Evolutionary conservation across 2,329 filamentous ascomycete species (phyloP).

Genomic region (Aureobasidium sp.): DNA sequence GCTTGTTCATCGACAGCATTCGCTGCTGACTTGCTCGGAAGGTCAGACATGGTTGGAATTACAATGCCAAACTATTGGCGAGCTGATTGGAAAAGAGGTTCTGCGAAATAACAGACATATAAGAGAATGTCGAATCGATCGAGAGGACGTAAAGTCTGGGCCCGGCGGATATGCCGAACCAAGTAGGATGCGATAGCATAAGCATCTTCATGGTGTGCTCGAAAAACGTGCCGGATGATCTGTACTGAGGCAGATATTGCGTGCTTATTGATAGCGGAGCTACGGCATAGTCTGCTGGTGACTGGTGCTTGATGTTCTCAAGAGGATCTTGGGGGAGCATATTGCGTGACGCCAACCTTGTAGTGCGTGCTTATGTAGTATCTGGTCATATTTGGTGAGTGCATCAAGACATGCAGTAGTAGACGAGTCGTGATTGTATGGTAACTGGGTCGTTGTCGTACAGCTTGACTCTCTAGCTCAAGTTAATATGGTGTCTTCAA

Average conservation of each 20-base stretch:
- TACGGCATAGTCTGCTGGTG: background rate
- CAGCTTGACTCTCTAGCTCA: background rate
- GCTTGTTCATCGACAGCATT: background rate
- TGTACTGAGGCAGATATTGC: background rate
- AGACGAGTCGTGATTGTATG: background rate
- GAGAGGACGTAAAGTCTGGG: background rate
- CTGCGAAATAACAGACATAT: background rate
- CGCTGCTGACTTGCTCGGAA: background rate
- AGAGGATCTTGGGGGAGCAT: background rate
- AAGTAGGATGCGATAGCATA: background rate
- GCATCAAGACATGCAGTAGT: background rate
- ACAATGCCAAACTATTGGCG: background rate
- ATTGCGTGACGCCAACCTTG: background rate
- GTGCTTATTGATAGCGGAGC: background rate
- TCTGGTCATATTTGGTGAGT: background rate
- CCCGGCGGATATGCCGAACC: background rate
- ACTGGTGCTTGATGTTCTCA: background rate
- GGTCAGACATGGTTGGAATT: background rate
- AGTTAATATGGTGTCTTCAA: background rate
- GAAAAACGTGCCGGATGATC: background rate
- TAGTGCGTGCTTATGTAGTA: background rate
- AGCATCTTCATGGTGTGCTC: background rate
- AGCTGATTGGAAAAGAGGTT: background rate
- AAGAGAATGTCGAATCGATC: background rate
- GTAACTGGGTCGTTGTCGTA: background rate